A percentile compares a stretch with the other conserved stretches of the same genome.
These are phyloP conservation scores for Russula olivacea DNA, from an alignment of 768 basidiomycete genomes.

Conservation along the genomic window DNA sequence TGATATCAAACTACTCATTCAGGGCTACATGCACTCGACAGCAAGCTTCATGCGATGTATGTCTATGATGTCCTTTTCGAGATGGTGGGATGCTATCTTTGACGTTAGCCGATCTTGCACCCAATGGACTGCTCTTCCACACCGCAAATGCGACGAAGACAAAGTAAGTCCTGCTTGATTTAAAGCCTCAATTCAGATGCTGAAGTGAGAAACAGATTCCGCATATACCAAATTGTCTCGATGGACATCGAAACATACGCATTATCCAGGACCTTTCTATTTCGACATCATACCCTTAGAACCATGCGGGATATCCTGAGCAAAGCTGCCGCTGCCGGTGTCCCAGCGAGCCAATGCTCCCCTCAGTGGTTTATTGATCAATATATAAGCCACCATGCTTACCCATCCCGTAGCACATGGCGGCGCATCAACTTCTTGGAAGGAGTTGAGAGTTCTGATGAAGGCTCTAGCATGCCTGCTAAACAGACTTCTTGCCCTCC, in stretches of 20 bases:
- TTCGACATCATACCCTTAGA: constrained; percentile 44
- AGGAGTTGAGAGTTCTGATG: constrained; percentile 18
- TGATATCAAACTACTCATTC: constrained; percentile 3
- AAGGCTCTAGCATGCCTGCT: neutral
- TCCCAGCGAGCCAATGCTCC: constrained; percentile 37
- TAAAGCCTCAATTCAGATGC: neutral
- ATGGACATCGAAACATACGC: constrained; percentile 42
- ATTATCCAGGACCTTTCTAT: constrained; percentile 45
- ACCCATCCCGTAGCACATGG: constrained; percentile 27
- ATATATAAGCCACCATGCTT: constrained; percentile 35
- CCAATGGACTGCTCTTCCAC: constrained; percentile 33
- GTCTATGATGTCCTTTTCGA: constrained; percentile 3
- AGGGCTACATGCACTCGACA: constrained; percentile 27
- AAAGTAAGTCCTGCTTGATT: constrained; percentile 26
- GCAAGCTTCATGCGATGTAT: constrained; percentile 40
- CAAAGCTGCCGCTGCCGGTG: constrained; percentile 28
- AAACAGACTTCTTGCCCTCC: neutral
- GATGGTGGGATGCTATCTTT: neutral
- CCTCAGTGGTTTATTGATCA: constrained; percentile 45
- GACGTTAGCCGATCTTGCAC: constrained; percentile 29
- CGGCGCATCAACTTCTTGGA: constrained; percentile 36
- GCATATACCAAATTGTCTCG: constrained; percentile 42
- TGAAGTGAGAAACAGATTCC: constrained; percentile 31
- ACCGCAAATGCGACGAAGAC: constrained; percentile 26
- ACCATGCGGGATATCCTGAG: constrained; percentile 43